Base-by-base conservation (phyloP, 1,139 yeast genomes). In the Hyphopichia burtonii region DNA sequence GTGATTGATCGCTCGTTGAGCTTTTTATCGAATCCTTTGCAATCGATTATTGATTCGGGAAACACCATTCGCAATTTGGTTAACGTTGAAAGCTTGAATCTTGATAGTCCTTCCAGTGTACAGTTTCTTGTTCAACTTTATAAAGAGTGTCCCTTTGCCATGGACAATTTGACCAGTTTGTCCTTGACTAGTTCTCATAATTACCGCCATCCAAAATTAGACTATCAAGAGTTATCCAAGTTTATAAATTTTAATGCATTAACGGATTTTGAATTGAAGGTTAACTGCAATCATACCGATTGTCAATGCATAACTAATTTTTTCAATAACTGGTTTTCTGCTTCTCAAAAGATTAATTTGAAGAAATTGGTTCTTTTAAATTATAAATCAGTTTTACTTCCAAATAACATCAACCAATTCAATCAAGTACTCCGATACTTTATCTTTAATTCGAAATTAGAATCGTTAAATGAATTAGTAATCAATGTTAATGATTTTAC, bases 401-500 rank as follows among this genome's bases (percentile, higher is more conserved):
- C 34, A 14, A 50, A 49, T 25, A 61, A 61, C 41, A 41, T 60
- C 37, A 31, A 37, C n/a, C 65, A 61, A 38, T 59, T 59, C 44
- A 41, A 50, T 25, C 36, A 41, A 7, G 41, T 59, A 30, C 34
- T 60, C 23, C 46, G 45, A 18, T 45, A 48, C 30, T 36, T 40
- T 19, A 48, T 59, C 31, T 48, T 49, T 40, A 35, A 36, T 14
- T 34, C 36, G 25, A 41, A 39, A 18, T 47, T 51, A 12, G 37
- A 43, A 20, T 41, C 47, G 6, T 48, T 59, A 5, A 45, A 50
- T 25, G 52, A 57, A 15, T 34, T 61, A 5, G 53, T 53, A 39
- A 39, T 61, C 25, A 57, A 60, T 40, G 47, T 61, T 28, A 56
- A 55, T 37, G 65, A 61, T 39, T 52, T 56, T 30, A 49, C 50